phyloP scores from a whole-genome alignment of 2,329 filamentous ascomycete species.

The Zymoseptoria brevis region DNA sequence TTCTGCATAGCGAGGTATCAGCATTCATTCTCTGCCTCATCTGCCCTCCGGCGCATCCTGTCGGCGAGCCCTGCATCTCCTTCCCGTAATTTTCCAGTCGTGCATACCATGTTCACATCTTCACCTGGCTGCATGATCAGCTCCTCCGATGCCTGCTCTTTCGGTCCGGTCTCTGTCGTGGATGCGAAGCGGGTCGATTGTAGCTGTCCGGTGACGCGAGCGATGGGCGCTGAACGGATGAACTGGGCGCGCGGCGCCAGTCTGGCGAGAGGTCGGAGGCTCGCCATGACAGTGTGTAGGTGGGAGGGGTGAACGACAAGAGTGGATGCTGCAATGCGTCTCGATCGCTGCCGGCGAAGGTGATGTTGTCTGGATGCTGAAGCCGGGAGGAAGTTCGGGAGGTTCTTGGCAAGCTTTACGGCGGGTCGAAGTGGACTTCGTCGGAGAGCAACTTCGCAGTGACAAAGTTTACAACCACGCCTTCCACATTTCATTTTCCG shows the following conservation, averaged over 20 bases:
- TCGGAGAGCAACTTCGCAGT: too few species aligned
- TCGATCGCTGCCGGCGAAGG: not conserved
- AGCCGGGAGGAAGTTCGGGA: too few species aligned
- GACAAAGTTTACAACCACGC: too few species aligned
- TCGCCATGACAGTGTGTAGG: slow-evolving; percentile 17
- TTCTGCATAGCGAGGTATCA: slow-evolving; percentile 48
- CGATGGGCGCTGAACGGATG: slow-evolving; percentile 16
- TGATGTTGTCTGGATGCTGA: too few species aligned
- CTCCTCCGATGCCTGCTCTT: slow-evolving; percentile 24
- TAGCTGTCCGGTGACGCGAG: slow-evolving; percentile 11
- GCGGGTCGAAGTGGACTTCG: too few species aligned
- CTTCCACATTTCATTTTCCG: too few species aligned
- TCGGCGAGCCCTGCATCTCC: not conserved
- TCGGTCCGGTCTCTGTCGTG: slow-evolving; percentile 12
- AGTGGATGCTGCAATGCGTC: not conserved
- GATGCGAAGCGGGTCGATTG: slow-evolving; percentile 1
- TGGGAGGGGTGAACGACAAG: not conserved
- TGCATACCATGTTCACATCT: slow-evolving; percentile 27
- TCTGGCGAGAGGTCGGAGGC: slow-evolving; percentile 20
- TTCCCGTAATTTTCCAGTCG: not conserved
- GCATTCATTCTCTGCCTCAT: not conserved
- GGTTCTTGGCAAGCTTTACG: too few species aligned
- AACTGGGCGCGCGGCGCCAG: slow-evolving; percentile 24
- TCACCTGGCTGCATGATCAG: slow-evolving; percentile 13
- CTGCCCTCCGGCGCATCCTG: not conserved